Evolutionary conservation across 78 protist genomes (phyloP), one percentile per base, ranked within the genome.

Genomic region (Cavenderia fasciculata): DNA sequence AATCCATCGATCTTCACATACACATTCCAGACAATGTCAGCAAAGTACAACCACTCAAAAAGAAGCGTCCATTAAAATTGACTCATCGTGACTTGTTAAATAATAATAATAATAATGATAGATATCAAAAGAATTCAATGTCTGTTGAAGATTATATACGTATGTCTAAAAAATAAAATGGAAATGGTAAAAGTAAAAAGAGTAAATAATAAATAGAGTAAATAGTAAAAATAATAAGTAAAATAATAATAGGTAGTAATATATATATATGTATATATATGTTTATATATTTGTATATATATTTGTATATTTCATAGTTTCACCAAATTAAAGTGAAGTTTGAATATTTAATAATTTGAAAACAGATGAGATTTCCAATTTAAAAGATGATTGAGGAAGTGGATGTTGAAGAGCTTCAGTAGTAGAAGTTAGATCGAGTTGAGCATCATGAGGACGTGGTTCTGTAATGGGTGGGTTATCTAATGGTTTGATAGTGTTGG

Each of bases 371-470:
- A n/a, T n/a, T n/a, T n/a, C n/a, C n/a, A n/a, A n/a, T n/a, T n/a
- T n/a, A n/a, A n/a, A n/a, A n/a, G n/a, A n/a, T 66, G 49, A 54
- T 41, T 41, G 25, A 23, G 25, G n/a, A 33, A 66, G 33, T 21
- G 38, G 38, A 25, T 66, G 25, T 66, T 66, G 25, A 43, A 66
- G 38, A 19, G 54, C 27, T 33, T 66, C 41, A 10, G 25, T 49
- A 36, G 89, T 79, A 7, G 54, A 18, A n/a, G 66, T 41, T 5
- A 41, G 47, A 21, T 65, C 62, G 12, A 79, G 65, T 52, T 69
- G 34, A 29, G 78, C 75, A 56, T 79, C 56, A 33, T 54, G 52
- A 5, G 89, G 89, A 38, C 89, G 56, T 51, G 89, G 78, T 38
- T 75, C 89, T 31, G 78, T 77, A 27, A 68, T 21, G 2, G 71